Base-by-base conservation (phyloP, 2,329 filamentous ascomycete genomes). In the Bimuria novae-zelandiae region DNA sequence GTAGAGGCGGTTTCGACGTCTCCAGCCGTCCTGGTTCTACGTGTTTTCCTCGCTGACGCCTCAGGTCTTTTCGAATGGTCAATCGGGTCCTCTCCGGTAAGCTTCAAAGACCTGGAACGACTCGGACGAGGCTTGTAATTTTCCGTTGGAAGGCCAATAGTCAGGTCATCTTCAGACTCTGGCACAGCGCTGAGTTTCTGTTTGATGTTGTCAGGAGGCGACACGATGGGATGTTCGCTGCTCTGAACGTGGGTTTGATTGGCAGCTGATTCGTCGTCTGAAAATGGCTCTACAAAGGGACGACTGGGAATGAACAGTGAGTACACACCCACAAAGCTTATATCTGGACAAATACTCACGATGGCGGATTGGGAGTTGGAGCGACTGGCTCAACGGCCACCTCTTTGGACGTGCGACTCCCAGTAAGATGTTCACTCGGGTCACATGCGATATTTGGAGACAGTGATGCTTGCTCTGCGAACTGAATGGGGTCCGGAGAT, bases 121-220 rank as follows among this genome's bases (percentile, higher is more conserved):
- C 66, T 73, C 10, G 71, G 71, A 8, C 69, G 67, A 27, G 72
- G 70, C 30, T 70, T 69, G 46, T 74, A 74, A 46, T 65, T 59
- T 52, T 75, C 70, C 56, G 60, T 58, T n/a, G 62, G 65, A 7
- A 71, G 37, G 7, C 58, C 64, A 12, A 69, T 61, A 4, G 45
- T 54, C 4, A 51, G 29, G 27, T 70, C 63, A 45, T 73, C 69
- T 17, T 71, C 67, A 22, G 63, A 65, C 8, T 55, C 52, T 5
- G 42, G 43, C 7, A 44, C 25, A 7, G 48, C 51, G 17, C 29
- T 53, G 2, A 30, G 29, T 49, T 56, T 52, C 12, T 49, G 35
- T 19, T 49, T 50, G 25, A 23, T 30, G 30, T 58, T 51, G 27
- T 37, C 11, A 37, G 23, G n/a, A 12, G 30, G 25, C 48, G 21